Base-by-base conservation (phyloP, 2,329 filamentous ascomycete species). In the Tolypocladium inflatum region DNA sequence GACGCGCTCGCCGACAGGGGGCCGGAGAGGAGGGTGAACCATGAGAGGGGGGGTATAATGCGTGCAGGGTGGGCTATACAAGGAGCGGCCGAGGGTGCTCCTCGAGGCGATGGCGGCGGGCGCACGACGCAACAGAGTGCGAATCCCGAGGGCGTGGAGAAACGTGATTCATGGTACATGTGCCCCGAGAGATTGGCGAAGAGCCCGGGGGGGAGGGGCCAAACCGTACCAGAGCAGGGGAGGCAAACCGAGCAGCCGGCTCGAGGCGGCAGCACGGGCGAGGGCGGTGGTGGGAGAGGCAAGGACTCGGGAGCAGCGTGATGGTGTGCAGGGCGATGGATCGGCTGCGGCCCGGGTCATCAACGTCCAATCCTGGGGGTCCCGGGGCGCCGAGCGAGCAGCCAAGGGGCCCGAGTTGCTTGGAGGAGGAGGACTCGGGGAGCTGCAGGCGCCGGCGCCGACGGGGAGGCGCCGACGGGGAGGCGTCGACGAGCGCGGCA, bases 51-150 rank as follows among this genome's bases (percentile, higher is more conserved):
- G 67, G 60, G 59, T 67, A 65, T 68, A 69, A 63, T 62, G 66
- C 60, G 63, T 63, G 62, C 65, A 65, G 63, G 68, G 67, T 66
- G 58, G 62, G 62, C 60, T 66, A 68, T 70, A 69, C 61, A 61
- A 64, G 65, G 50, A 17, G 13, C 23, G 13, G 23, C 15, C 23
- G 43, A 48, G 43, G 23, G 43, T 30, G 43, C 43, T 19, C 30
- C 23, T 65, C 58, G 57, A 55, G 55, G 38, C 37, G 43, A 37
- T 21, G 55, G 57, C 55, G 56, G 15, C 41, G 41, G n/a, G 41
- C 38, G 38, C 5, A 17, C 19, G 8, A 19, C 11, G 59, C 45
- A 33, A 33, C 30, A 33, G 30, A 33, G 30, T 3, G 30, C 30
- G 54, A 59, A 45, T 58, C 45, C n/a, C 33, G 39, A 37, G 37